Percentiles rank a stretch among this genome's conserved stretches.
These are phyloP conservation scores for Pythium aristosporum DNA, from an alignment of 352 stramenopile species.

Conservation along the genomic window DNA sequence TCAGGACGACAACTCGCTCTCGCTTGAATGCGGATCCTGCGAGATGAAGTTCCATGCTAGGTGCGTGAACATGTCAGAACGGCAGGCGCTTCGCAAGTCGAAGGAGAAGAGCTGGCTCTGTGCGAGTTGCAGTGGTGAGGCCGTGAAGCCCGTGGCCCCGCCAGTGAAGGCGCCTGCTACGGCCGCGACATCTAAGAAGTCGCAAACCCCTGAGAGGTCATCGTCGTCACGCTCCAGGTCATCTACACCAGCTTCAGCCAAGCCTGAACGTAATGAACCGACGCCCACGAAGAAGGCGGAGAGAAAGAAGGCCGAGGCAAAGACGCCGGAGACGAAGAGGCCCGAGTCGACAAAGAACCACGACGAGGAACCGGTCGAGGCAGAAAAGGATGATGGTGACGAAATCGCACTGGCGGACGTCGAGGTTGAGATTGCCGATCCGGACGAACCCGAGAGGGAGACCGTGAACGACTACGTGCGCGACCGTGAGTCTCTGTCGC, in stretches of 20 bases:
- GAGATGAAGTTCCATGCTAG: slow-evolving; percentile 72
- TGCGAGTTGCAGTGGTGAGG: slow-evolving; percentile 29
- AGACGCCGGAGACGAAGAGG: slow-evolving; percentile 1
- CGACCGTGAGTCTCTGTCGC: slow-evolving; percentile 3
- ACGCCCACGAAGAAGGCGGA: not conserved
- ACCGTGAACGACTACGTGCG: not conserved
- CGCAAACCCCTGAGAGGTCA: not conserved
- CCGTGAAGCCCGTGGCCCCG: slow-evolving; percentile 8
- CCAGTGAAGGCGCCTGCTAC: not conserved
- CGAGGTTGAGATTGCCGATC: not conserved
- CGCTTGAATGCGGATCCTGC: slow-evolving; percentile 65
- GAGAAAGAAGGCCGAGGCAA: slow-evolving; percentile 6
- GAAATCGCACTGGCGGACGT: not conserved
- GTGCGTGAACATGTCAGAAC: slow-evolving; percentile 79
- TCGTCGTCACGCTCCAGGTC: slow-evolving; percentile 1
- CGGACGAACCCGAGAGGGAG: not conserved
- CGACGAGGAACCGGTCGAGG: not conserved
- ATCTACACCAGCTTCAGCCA: not conserved
- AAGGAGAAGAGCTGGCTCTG: slow-evolving; percentile 54
- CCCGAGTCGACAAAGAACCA: not conserved
- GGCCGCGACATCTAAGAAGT: slow-evolving; percentile 1
- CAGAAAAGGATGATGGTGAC: not conserved
- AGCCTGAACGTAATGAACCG: slow-evolving; percentile 3
- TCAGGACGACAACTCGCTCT: slow-evolving; percentile 42
- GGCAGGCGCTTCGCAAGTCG: slow-evolving; percentile 50